Evolutionary conservation across 2,329 filamentous ascomycete species (phyloP), one percentile per base, ranked within the genome.

Genomic region (Colletotrichum sp.): DNA sequence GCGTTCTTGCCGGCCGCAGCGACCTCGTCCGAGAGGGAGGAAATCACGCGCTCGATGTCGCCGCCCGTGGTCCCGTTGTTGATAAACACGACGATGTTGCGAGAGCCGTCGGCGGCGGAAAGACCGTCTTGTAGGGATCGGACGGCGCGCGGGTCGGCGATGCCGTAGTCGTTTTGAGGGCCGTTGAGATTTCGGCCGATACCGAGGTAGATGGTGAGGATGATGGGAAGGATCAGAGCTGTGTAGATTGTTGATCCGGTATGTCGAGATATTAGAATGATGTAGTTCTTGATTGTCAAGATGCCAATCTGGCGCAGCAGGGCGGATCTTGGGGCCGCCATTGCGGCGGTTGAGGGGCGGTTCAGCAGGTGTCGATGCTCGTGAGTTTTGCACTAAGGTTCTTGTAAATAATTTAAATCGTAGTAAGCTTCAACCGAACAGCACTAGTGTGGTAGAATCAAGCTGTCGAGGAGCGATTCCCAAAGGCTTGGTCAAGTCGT

Each of bases 131-230:
- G 69, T 1, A 98, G 88, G 15, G 91, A 89, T 73, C 92, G 90
- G 73, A 98, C 84, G 0, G 92, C 88, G 7, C 84, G 87, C 0
- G 91, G 83, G 0, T 88, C 82, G 60, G 93, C 94, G 78, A 98
- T 92, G 58, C 96, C 96, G 80, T 90, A 98, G 4, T 89, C 86
- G 1, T 94, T 93, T 3, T 94, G 93, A 1, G 95, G 93, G 5
- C 96, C 90, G 80, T 98, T 96, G 78, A 98, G 91, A 82, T 96
- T 96, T 78, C 94, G 93, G 12, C 95, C 93, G 82, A 94, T 96
- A 66, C 87, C 90, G 71, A 94, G 87, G 78, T 93, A 92, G 21
- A 89, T 83, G 52, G 90, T 88, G 62, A 94, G 84, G 36, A 90
- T 80, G 26, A 93, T 83, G 2, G 92, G 92, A 1, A 93, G 85